A percentile compares a stretch with the other conserved stretches of the same genome.
Evolutionary conservation across 2,329 filamentous ascomycete species (phyloP).

Genomic region (Atkinsonella texensis): DNA sequence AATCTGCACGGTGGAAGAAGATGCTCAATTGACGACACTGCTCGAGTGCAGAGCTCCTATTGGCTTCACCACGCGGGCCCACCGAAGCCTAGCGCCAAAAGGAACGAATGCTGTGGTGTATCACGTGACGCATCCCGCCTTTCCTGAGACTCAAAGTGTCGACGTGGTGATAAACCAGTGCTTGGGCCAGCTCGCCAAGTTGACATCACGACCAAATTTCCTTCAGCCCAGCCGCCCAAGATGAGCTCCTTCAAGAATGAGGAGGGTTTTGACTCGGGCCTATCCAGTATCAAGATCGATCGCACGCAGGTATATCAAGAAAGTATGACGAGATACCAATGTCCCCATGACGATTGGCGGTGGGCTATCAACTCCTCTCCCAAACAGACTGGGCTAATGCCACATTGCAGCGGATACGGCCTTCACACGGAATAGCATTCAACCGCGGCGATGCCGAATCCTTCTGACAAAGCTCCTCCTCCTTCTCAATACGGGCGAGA

Average conservation of each 20-base stretch:
- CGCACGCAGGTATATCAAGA: conserved; percentile 97
- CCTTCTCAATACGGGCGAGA: conserved; percentile 91
- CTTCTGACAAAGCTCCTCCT: conserved; percentile 95
- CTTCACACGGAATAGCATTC: conserved; percentile 96
- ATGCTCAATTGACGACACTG: too few relatives aligned
- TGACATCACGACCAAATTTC: conserved; percentile 20
- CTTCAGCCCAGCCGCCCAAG: conserved; percentile 31
- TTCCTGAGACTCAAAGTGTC: conserved; percentile 22
- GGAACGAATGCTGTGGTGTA: conserved; percentile 2
- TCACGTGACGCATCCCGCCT: conserved; percentile 24
- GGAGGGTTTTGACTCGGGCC: conserved; percentile 84
- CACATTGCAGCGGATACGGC: conserved; percentile 52
- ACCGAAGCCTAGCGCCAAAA: too few relatives aligned
- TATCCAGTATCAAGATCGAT: conserved; percentile 76
- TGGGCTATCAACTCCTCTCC: not conserved
- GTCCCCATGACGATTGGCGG: not conserved
- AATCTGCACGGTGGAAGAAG: too few relatives aligned
- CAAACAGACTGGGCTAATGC: conserved; percentile 1
- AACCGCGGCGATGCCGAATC: conserved; percentile 92
- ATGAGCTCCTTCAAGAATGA: conserved; percentile 99
- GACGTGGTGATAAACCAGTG: conserved; percentile 24
- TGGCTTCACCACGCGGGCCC: too few relatives aligned
- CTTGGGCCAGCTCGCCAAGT: conserved; percentile 19
- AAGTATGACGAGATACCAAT: conserved; percentile 44
- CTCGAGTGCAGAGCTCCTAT: too few relatives aligned